phyloP scores from a whole-genome alignment of 2,329 filamentous ascomycete species.

The Alternaria metachromatica region DNA sequence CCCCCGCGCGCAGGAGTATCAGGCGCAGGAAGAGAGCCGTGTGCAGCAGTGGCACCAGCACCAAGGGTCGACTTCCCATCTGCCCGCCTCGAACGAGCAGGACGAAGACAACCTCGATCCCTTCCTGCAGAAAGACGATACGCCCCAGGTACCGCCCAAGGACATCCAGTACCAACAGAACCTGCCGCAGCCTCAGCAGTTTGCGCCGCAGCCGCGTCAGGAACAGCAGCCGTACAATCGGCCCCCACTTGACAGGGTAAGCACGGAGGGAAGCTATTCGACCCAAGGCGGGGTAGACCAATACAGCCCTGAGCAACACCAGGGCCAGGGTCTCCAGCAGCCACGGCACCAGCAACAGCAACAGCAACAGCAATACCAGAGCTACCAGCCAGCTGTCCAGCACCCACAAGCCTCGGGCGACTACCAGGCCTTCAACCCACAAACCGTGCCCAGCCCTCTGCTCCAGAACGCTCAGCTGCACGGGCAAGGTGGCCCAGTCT shows the following conservation, averaged over 20 bases:
- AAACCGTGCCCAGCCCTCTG: slow-evolving; percentile 38
- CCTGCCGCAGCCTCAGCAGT: slow-evolving; percentile 30
- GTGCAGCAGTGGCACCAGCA: slow-evolving; percentile 38
- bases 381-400: slow-evolving; percentile 37
- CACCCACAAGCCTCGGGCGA: slow-evolving; percentile 31
- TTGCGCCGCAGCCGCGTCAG: slow-evolving; percentile 38
- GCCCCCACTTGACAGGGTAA: slow-evolving; percentile 48
- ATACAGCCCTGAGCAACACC: slow-evolving; percentile 49
- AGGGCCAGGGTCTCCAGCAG: slow-evolving; percentile 31
- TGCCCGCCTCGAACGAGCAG: slow-evolving; percentile 46
- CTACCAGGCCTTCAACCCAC: slow-evolving; percentile 45
- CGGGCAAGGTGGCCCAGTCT: slow-evolving; percentile 29
- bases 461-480: slow-evolving; percentile 40
- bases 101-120: slow-evolving; percentile 49
- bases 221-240: slow-evolving; percentile 43
- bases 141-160: slow-evolving; percentile 47
- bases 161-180: slow-evolving; percentile 41
- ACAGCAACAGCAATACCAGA: slow-evolving; percentile 38
- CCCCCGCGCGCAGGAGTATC: slow-evolving; percentile 35
- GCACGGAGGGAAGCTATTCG: slow-evolving; percentile 48
- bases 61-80: slow-evolving; percentile 41
- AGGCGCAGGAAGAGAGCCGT: slow-evolving; percentile 31
- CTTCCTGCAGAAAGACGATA: slow-evolving; percentile 44
- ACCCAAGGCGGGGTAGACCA: slow-evolving; percentile 49
- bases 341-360: slow-evolving; percentile 35